Evolutionary conservation across 2,329 filamentous ascomycete species (phyloP), one percentile per base, ranked within the genome.

Genomic region (Chaetomiaceae sp.): DNA sequence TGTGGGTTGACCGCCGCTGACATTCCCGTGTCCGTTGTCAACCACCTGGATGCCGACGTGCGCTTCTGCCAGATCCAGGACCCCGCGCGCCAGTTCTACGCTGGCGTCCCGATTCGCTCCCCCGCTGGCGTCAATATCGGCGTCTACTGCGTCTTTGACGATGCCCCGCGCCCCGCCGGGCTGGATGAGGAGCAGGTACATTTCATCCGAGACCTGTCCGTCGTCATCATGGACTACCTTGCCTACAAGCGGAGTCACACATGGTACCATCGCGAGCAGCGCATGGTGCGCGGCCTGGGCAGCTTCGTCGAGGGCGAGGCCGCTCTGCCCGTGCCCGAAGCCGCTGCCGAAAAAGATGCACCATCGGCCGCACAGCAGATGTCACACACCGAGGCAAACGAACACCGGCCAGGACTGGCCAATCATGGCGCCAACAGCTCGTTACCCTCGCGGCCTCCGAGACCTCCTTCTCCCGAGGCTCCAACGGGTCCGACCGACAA

Each of bases 71-170:
- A 48, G 16, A 60, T 61, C n/a, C 51, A 60, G 0, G 60, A 63
- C 21, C 57, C 59, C 0, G 51, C 53, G 2, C 58, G 61, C 14
- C 58, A 63, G 1, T 74, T 74, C 48, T 74, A 73, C 38, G 70
- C 70, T 0, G 71, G 63, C 0, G 68, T 72, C 0, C 72, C 72
- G 2, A 71, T 74, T 12, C 65, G 68, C 0, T 69, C 68, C 0
- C 63, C 58, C 0, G 57, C 63, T 3, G 71, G 70, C 16, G 66
- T 73, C 50, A 70, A 73, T 44, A 74, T 74, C 4, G 72, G 72
- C 3, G 66, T 69, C 0, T 67, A 66, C 9, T 70, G 67, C 38
- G 63, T 72, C 1, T 66, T 69, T 56, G 60, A 60, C 5, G 59
- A 64, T 3, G 34, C 51, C 1, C 56, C 63, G 13, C 61, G 67